Evolutionary conservation across 2,329 filamentous ascomycete genomes (phyloP).

Genomic region (Aspergillus phoenicis): DNA sequence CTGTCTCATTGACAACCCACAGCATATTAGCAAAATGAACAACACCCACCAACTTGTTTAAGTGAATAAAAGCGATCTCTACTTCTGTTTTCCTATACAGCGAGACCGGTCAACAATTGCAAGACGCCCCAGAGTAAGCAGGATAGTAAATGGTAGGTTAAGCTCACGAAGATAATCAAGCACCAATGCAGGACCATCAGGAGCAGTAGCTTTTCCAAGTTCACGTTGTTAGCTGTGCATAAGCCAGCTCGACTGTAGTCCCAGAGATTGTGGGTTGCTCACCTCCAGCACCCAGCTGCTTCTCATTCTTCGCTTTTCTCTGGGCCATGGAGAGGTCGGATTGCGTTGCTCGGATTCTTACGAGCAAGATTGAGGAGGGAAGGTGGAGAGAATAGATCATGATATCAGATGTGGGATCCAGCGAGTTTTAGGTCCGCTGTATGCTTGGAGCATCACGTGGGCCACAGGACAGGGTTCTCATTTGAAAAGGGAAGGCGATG

Average conservation of each 20-base stretch:
- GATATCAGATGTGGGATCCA: too few species aligned
- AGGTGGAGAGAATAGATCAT: too few species aligned
- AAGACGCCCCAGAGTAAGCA: not conserved
- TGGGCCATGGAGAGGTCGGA: constrained; percentile 41
- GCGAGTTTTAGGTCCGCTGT: not conserved
- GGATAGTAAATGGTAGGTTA: not conserved
- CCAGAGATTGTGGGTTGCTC: constrained; percentile 3
- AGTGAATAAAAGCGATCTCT: not conserved
- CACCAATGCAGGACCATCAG: constrained; percentile 47
- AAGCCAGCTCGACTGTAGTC: not conserved
- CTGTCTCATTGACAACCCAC: constrained; percentile 32
- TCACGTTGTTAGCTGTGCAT: not conserved
- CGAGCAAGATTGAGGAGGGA: too few species aligned
- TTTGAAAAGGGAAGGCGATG: too few species aligned
- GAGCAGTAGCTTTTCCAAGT: constrained; percentile 6
- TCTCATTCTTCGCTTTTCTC: constrained; percentile 42
- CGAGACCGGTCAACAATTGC: not conserved
- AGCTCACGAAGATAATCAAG: constrained; percentile 55
- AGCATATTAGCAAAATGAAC: constrained; percentile 7
- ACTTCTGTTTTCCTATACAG: constrained; percentile 53
- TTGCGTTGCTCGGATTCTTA: not conserved
- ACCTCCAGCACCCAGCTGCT: constrained; percentile 36
- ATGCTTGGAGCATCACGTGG: not conserved
- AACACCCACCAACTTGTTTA: not conserved
- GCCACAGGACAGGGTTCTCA: too few species aligned